phyloP scores from a whole-genome alignment of 192 early-diverging fungal genomes.

The Paraglomus brasilianum region DNA sequence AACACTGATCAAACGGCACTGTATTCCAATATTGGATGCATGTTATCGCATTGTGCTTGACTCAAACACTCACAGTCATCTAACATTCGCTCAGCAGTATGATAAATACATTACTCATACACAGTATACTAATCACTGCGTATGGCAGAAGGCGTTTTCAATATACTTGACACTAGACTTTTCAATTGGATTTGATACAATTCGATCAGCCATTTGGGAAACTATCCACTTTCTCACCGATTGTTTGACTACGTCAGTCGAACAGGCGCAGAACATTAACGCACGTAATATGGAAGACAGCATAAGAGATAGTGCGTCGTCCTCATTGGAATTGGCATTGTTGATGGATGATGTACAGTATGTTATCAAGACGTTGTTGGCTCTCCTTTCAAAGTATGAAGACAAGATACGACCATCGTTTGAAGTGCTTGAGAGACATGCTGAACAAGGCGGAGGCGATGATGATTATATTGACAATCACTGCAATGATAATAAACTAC shows the following conservation, averaged over 20 bases:
- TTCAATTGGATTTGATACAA: conserved; percentile 31
- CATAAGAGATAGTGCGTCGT: neutral
- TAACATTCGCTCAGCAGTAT: conserved; percentile 21
- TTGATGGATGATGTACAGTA: conserved; percentile 39
- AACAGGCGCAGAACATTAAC: neutral
- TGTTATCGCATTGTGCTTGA: conserved; percentile 5
- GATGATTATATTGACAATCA: neutral
- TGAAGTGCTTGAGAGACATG: neutral
- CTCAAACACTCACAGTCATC: neutral
- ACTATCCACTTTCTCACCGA: conserved; percentile 32
- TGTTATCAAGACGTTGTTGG: conserved; percentile 39
- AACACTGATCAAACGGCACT: conserved; percentile 36
- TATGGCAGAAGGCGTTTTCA: conserved; percentile 36
- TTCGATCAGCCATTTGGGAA: conserved; percentile 10
- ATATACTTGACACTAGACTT: conserved; percentile 40
- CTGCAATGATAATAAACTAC: neutral
- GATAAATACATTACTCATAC: conserved; percentile 9
- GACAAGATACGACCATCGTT: conserved; percentile 16
- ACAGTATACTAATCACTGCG: neutral
- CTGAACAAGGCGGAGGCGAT: neutral
- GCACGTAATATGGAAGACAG: neutral
- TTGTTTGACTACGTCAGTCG: conserved; percentile 5
- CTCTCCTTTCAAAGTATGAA: conserved; percentile 34
- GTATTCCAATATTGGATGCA: conserved; percentile 34
- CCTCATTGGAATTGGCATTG: conserved; percentile 24